Evolutionary conservation across 768 basidiomycete species (phyloP), one percentile per base, ranked within the genome.

Genomic region (Tricholoma sp.): DNA sequence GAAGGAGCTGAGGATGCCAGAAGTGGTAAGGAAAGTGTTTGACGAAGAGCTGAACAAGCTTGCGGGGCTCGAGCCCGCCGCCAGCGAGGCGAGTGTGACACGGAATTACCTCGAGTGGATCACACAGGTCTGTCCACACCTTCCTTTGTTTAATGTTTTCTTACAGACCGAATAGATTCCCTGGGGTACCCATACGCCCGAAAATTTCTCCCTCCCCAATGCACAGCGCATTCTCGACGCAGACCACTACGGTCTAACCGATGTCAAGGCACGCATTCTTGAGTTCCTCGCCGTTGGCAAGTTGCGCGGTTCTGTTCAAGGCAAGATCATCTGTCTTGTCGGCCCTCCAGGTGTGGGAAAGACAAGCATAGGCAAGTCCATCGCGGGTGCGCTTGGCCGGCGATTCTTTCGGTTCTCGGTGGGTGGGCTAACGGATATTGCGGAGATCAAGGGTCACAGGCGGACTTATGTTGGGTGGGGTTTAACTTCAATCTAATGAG

Each of bases 271-370:
- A 46, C 87, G 94, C 50, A 96, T 98, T 61, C 81, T 97, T 27
- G 94, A 98, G 67, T 98, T 98, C 78, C 83, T 98, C 54, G 94
- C 94, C 1, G 94, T 97, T 0, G 94, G 94, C 18, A 96, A 95
- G 69, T 82, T 96, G 0, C 85, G 94, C 14, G 97, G 97, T 7
- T 94, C 89, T 0, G 94, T 98, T 0, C 77, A 98, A 67, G 97
- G 96, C 63, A 99, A 99, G 78, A 99, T 99, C 64, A 88, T 98
- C 41, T 96, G 94, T 66, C 83, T 99, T 21, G 92, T 89, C 37
- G 97, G 97, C 14, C 97, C 97, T 9, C 97, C 96, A 3, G 96
- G 96, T 67, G 97, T 99, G 4, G 96, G 96, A 39, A 98, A 98
- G 77, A 98, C 96, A 4, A 88, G 85, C 56, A 97, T 98, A 43